These are phyloP conservation scores for Pseudomassariella vexata DNA, from an alignment of 2,329 filamentous ascomycete genomes.

Conservation along the genomic window DNA sequence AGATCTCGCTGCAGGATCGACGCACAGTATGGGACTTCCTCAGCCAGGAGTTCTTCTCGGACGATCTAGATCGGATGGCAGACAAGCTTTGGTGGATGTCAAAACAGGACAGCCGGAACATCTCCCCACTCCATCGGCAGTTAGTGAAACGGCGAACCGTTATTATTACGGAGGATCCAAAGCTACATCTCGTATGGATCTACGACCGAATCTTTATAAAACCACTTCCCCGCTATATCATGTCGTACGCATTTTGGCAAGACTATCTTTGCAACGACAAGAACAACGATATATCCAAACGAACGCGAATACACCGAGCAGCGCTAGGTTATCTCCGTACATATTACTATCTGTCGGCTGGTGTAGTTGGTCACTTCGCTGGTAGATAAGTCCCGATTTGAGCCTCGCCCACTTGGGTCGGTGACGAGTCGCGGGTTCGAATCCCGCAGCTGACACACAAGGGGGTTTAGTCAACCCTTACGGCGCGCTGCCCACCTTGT, in stretches of 20 bases:
- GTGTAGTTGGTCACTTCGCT: no score
- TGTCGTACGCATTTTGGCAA: conserved; percentile 19
- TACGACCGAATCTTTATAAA: conserved; percentile 25
- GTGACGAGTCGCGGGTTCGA: no score
- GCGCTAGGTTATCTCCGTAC: conserved; percentile 26
- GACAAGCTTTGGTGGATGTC: conserved; percentile 9
- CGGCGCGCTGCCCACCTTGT: no score
- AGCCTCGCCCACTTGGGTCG: no score
- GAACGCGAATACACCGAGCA: conserved; percentile 8
- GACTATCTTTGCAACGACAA: conserved; percentile 8
- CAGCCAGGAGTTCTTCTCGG: conserved; percentile 7
- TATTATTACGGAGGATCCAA: conserved; percentile 24
- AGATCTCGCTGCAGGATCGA: conserved; percentile 5
- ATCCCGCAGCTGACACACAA: no score
- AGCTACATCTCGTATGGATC: conserved; percentile 28
- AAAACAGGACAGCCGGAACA: conserved; percentile 11
- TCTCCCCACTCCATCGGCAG: conserved; percentile 23
- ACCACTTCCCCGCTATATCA: conserved; percentile 23
- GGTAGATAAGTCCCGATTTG: no score
- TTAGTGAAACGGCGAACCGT: conserved; percentile 21
- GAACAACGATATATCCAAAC: no score
- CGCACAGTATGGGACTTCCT: conserved; percentile 5
- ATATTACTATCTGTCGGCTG: conserved; percentile 23
- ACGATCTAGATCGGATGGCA: conserved; percentile 8
- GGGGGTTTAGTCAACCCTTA: no score